Conservation (phyloP, 139 green algal species). For the Tetratostichococcus sp. region DNA sequence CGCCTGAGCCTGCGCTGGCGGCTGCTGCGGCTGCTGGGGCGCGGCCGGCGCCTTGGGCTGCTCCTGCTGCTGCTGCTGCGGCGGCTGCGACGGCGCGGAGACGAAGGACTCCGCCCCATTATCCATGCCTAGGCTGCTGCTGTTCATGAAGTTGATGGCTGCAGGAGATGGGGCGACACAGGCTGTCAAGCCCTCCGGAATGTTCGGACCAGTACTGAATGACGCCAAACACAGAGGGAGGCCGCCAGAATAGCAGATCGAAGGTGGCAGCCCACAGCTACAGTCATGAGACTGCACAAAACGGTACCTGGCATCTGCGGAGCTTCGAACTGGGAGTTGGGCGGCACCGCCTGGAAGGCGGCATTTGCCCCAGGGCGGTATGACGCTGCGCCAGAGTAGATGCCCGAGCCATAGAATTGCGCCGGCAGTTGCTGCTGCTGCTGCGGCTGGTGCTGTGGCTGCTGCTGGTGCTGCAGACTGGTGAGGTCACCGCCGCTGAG, state of each 20-base stretch:
- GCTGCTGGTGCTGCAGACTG: neutral
- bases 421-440: neutral
- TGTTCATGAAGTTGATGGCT: slow-evolving; percentile 1
- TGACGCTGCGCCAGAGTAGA: neutral
- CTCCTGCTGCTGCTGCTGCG: neutral
- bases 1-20: neutral
- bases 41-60: too few species aligned
- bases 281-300: too few species aligned
- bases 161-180: neutral
- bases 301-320: too few species aligned
- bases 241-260: too few species aligned
- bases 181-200: too few species aligned
- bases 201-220: too few species aligned
- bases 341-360: neutral
- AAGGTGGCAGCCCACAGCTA: too few species aligned
- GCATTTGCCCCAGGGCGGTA: neutral
- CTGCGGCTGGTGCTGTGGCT: too few species aligned
- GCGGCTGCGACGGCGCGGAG: neutral
- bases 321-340: neutral
- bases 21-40: neutral
- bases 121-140: neutral
- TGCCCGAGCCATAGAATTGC: neutral
- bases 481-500: neutral
- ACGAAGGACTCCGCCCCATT: neutral
- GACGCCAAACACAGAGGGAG: too few species aligned